Conservation (phyloP, 768 basidiomycete genomes). For the Auricularia heimuer region DNA sequence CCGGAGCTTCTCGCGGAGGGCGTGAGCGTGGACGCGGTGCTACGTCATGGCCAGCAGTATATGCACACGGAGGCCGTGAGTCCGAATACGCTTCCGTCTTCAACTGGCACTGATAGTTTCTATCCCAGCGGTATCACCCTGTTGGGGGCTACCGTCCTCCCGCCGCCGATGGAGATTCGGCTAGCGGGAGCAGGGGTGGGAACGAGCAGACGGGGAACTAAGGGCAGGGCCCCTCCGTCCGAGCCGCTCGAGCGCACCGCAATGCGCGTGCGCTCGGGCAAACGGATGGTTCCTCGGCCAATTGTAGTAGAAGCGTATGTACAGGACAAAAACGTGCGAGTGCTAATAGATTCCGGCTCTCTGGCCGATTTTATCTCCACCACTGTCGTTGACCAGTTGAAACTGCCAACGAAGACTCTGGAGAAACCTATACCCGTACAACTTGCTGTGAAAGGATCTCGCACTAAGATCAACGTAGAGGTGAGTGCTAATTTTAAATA, state of each 20-base stretch:
- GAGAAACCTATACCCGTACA: slow-evolving; percentile 7
- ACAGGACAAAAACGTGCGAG: slow-evolving; percentile 1
- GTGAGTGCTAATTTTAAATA: slow-evolving; percentile 4
- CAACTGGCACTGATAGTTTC: no score
- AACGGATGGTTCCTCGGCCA: slow-evolving; percentile 4
- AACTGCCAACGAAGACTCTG: background rate
- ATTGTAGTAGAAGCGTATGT: slow-evolving; percentile 4
- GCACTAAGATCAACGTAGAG: slow-evolving; percentile 5
- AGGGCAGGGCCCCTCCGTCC: background rate
- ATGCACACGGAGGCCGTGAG: background rate
- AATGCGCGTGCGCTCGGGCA: slow-evolving; percentile 2
- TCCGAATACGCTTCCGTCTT: no score
- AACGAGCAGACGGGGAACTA: no score
- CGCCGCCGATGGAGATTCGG: background rate
- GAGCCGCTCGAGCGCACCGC: slow-evolving; percentile 8
- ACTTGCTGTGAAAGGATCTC: slow-evolving; percentile 9
- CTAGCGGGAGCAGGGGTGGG: background rate
- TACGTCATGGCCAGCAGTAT: background rate
- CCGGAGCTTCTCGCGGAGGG: background rate
- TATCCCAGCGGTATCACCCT: background rate
- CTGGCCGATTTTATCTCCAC: slow-evolving; percentile 11
- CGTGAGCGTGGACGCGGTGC: background rate
- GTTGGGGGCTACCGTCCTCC: background rate
- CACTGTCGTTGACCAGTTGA: slow-evolving; percentile 7
- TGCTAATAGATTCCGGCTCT: slow-evolving; percentile 9